Evolutionary conservation across 345 rosid genomes (phyloP).

Genomic region (Arabidopsis thaliana): TAIR10.1 NC_003076.8:1013001-1013500

Average conservation of each 20-base stretch:
- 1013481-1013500: constrained; percentile 38
- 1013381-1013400: constrained; percentile 16
- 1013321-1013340: constrained; percentile 54
- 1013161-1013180: constrained; percentile 54
- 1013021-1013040: constrained; percentile 45
- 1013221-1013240: constrained; percentile 60
- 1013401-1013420: constrained; percentile 17
- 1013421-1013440: constrained; percentile 34
- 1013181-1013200: constrained; percentile 54
- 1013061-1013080: constrained; percentile 57
- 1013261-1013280: constrained; percentile 69
- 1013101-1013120: constrained; percentile 56
- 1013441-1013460: constrained; percentile 31
- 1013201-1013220: constrained; percentile 72
- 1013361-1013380: constrained; percentile 26
- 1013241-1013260: constrained; percentile 48
- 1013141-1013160: constrained; percentile 74
- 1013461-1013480: constrained; percentile 36
- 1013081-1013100: constrained; percentile 63
- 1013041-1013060: constrained; percentile 40
- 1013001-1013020: constrained; percentile 39
- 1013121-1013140: constrained; percentile 67
- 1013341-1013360: constrained; percentile 37
- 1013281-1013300: constrained; percentile 56
- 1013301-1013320: constrained; percentile 57